These are phyloP conservation scores for Calophaca sinica DNA, from an alignment of 306 rosid species.

Conservation along the genomic window DNA sequence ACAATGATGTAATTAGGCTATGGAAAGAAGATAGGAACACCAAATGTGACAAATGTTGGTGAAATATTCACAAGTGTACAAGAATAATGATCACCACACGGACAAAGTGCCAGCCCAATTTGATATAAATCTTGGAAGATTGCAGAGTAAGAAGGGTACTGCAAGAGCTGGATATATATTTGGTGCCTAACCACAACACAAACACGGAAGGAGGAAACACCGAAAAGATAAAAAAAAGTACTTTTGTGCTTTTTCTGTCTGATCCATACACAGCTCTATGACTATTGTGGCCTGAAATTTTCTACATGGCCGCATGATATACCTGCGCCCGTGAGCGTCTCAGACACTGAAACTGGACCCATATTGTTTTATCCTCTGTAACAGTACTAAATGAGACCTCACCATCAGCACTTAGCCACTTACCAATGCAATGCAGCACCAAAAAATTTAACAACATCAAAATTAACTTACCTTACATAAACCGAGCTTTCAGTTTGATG, in stretches of 20 bases:
- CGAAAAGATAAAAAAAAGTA: too few relatives aligned
- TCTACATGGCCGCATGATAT: neutral
- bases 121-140: neutral
- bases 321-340: conserved; percentile 48
- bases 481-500: too few relatives aligned
- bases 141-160: neutral
- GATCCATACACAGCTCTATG: too few relatives aligned
- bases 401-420: neutral
- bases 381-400: neutral
- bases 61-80: conserved; percentile 16
- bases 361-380: conserved; percentile 10
- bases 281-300: neutral
- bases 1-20: too few relatives aligned
- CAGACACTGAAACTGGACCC: conserved; percentile 28
- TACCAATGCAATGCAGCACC: too few relatives aligned
- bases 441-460: too few relatives aligned
- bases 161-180: too few relatives aligned
- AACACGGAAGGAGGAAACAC: too few relatives aligned
- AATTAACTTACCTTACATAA: too few relatives aligned
- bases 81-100: conserved; percentile 13
- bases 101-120: conserved; percentile 20
- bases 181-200: too few relatives aligned
- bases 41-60: conserved; percentile 12
- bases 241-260: too few relatives aligned
- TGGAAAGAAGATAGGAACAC: neutral